phyloP scores from a whole-genome alignment of 2,329 filamentous ascomycete genomes.

The Mycosphaerelloides madeirae region DNA sequence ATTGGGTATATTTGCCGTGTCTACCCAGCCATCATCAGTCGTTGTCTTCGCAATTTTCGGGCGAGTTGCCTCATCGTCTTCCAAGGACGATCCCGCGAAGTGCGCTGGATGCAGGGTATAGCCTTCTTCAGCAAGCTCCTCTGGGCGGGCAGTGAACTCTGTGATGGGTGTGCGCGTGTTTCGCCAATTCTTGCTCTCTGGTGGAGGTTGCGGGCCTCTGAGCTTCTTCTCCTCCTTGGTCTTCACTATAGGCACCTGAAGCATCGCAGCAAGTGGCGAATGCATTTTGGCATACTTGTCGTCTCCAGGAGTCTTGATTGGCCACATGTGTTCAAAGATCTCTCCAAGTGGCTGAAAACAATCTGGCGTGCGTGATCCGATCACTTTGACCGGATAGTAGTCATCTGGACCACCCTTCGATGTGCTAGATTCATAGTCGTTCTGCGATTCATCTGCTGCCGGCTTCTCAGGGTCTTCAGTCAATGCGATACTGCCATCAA shows the following conservation, averaged over 20 bases:
- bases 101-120: slow-evolving; percentile 79
- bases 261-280: slow-evolving; percentile 80
- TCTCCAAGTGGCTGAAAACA: slow-evolving; percentile 61
- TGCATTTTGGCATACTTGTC: slow-evolving; percentile 74
- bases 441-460: slow-evolving; percentile 2
- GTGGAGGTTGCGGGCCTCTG: slow-evolving; percentile 56
- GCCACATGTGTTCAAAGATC: slow-evolving; percentile 87
- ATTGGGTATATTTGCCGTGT: slow-evolving; percentile 61
- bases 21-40: slow-evolving; percentile 68
- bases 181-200: slow-evolving; percentile 62
- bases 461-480: slow-evolving; percentile 3
- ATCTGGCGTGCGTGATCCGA: slow-evolving; percentile 37
- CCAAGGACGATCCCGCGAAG: slow-evolving; percentile 38
- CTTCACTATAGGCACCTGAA: slow-evolving; percentile 69
- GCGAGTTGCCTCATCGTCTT: slow-evolving; percentile 38
- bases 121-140: slow-evolving; percentile 76
- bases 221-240: slow-evolving; percentile 61
- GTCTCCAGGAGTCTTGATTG: slow-evolving; percentile 80
- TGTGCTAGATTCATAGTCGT: slow-evolving; percentile 10
- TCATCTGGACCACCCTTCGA: slow-evolving; percentile 42
- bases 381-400: slow-evolving; percentile 46
- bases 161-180: slow-evolving; percentile 78
- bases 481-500: slow-evolving; percentile 55
- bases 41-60: slow-evolving; percentile 45
- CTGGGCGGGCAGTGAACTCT: slow-evolving; percentile 65